Evolutionary conservation across 768 basidiomycete genomes (phyloP), one percentile per base, ranked within the genome.

Genomic region (Sistotremastrum niveocremeum): DNA sequence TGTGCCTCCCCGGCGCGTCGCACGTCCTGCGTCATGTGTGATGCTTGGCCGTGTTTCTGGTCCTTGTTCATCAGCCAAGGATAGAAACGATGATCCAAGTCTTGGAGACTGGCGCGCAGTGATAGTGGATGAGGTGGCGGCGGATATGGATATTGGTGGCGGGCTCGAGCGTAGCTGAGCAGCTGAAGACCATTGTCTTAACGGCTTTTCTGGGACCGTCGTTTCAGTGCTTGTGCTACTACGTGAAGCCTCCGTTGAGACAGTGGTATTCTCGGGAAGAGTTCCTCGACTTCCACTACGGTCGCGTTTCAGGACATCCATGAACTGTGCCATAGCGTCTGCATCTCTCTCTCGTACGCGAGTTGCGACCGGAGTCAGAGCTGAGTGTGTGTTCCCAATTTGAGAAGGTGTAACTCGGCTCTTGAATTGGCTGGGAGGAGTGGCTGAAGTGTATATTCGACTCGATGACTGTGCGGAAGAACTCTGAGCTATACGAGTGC

Each of bases 251-350:
- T 10, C 37, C 37, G 37, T 10, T 38, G 10, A 10, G 10, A 10
- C 37, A 12, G 37, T 38, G 37, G 42, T 33, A 20, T 34, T 76
- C 54, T 85, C 82, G 9, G 81, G 81, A 1, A 82, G 84, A 12
- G 80, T 80, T 39, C 76, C 78, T 46, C 71, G 77, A 55, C 84
- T 86, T 42, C 83, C 86, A 57, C 85, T 89, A 47, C 87, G 75
- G 65, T 84, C 84, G 47, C 87, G 74, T 50, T 74, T 70, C 20
- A 20, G 20, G 20, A 20, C 20, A 20, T 20, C 20, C 59, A 86
- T 69, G 58, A 87, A 90, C 56, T 87, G 84, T 60, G 87, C 85
- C 70, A 84, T 85, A 35, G 87, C 88, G 57, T 82, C 83, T 12
- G 86, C 86, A 57, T 90, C 87, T 47, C 78, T 72, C 62, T 87